phyloP scores from a whole-genome alignment of 2,329 filamentous ascomycete species.

The Cytospora piceae region DNA sequence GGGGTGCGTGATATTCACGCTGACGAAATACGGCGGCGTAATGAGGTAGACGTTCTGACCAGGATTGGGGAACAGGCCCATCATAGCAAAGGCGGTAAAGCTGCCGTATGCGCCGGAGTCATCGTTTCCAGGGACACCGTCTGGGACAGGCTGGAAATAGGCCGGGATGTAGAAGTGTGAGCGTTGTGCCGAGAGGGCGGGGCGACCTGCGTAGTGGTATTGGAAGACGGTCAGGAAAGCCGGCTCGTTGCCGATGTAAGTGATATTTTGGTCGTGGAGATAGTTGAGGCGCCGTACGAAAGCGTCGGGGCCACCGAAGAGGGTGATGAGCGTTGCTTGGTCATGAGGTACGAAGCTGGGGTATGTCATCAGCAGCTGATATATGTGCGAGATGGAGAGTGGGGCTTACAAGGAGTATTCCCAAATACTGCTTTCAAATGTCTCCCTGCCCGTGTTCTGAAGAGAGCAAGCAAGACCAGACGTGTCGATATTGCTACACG shows the following conservation, averaged over 20 bases:
- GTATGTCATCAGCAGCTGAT: background rate
- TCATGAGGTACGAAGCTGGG: conserved; percentile 57
- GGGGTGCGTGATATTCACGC: conserved; percentile 60
- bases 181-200: conserved; percentile 56
- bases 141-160: conserved; percentile 61
- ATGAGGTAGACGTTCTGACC: conserved; percentile 75
- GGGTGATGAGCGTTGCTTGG: conserved; percentile 56
- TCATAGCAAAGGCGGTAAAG: conserved; percentile 68
- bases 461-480: conserved; percentile 60
- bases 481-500: conserved; percentile 59
- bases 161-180: conserved; percentile 68
- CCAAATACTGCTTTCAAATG: conserved; percentile 74
- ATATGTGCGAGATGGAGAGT: background rate
- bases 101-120: conserved; percentile 73
- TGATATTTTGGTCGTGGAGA: conserved; percentile 65
- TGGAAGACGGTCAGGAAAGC: conserved; percentile 68
- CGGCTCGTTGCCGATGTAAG: conserved; percentile 62
- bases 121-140: conserved; percentile 71
- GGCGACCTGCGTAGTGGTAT: conserved; percentile 71
- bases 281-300: conserved; percentile 66
- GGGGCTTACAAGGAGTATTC: conserved; percentile 67
- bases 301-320: conserved; percentile 60
- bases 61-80: conserved; percentile 70
- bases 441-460: conserved; percentile 65
- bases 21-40: conserved; percentile 67